phyloP scores from a whole-genome alignment of 495 filamentous ascomycete genomes.

The Pyrenopolyporus hunteri region DNA sequence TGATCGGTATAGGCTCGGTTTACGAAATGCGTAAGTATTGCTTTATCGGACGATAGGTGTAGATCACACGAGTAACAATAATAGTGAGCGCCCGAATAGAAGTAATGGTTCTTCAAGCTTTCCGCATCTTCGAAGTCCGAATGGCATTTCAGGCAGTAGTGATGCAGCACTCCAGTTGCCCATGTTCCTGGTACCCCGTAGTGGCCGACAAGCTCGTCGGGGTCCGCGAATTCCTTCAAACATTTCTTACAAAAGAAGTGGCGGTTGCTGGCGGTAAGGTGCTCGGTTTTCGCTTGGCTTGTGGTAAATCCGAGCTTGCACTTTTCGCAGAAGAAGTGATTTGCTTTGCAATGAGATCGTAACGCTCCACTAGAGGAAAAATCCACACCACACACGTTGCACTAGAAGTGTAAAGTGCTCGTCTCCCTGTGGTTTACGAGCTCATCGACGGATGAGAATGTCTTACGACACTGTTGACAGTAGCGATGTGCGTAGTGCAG shows the following conservation, averaged over 20 bases:
- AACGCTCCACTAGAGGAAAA: background rate
- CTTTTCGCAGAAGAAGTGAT: conserved; percentile 4
- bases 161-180: background rate
- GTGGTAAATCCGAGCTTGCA: conserved; percentile 3
- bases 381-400: conserved; percentile 19
- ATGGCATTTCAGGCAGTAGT: conserved; percentile 5
- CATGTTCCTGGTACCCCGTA: background rate
- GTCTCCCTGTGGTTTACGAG: background rate
- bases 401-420: conserved; percentile 9
- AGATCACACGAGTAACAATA: background rate
- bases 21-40: background rate
- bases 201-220: background rate
- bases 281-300: background rate
- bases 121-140: background rate
- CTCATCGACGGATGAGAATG: background rate
- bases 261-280: background rate
- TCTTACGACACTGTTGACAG: conserved; percentile 4
- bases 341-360: background rate
- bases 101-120: background rate
- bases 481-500: background rate
- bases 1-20: background rate
- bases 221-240: background rate
- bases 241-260: conserved; percentile 13
- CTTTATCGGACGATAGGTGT: background rate
- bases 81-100: background rate